Evolutionary conservation across 139 green algal genomes (phyloP).

Genomic region (Eudorina sp.): DNA sequence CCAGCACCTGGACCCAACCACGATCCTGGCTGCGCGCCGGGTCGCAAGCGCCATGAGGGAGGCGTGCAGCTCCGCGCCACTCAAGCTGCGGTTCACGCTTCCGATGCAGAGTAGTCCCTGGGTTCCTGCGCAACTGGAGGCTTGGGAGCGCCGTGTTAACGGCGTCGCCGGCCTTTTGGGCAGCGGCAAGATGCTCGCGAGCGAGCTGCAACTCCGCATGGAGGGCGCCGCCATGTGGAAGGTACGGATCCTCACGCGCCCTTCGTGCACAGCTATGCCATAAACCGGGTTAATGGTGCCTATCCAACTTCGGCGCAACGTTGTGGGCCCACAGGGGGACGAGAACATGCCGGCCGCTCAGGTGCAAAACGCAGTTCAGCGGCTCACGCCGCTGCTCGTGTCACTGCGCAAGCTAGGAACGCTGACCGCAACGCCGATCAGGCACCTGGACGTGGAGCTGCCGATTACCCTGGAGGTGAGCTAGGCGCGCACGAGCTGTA

Average conservation of each 20-base stretch:
- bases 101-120: conserved; percentile 18
- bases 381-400: neutral
- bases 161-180: neutral
- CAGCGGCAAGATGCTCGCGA: neutral
- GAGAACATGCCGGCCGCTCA: neutral
- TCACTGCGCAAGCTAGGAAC: neutral
- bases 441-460: conserved; percentile 16
- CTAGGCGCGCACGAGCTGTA: too few relatives aligned
- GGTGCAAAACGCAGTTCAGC: neutral
- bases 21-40: neutral
- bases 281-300: too few relatives aligned
- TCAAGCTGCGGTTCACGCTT: conserved; percentile 29
- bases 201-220: conserved; percentile 18
- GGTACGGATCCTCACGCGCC: too few relatives aligned
- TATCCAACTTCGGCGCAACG: too few relatives aligned
- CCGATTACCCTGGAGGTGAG: conserved; percentile 6
- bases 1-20: neutral
- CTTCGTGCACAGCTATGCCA: too few relatives aligned
- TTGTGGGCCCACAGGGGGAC: neutral
- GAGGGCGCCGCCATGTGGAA: conserved; percentile 7
- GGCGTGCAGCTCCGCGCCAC: conserved; percentile 6
- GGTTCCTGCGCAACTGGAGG: neutral
- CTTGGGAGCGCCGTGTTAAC: conserved; percentile 8
- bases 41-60: conserved; percentile 2
- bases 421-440: neutral